Conservation (phyloP, 306 rosid species). For the Vicia faba region DNA sequence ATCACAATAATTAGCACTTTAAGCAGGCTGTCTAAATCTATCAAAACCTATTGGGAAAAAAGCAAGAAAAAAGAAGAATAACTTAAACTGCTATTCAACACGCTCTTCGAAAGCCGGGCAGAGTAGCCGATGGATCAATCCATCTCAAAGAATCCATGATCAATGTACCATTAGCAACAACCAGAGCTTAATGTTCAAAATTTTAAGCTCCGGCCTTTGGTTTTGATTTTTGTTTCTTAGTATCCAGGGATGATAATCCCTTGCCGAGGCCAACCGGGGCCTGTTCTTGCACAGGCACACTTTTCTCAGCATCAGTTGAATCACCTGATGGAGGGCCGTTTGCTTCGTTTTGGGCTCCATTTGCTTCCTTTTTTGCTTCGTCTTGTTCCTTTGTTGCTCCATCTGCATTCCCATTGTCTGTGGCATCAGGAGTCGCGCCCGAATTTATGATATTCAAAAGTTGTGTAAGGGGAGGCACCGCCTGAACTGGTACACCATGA, state of each 20-base stretch:
- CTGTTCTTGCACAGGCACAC: conserved; percentile 44
- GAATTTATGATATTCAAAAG: conserved; percentile 78
- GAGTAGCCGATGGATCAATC: conserved; percentile 38
- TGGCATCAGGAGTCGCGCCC: conserved; percentile 53
- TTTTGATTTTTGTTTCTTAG: conserved; percentile 82
- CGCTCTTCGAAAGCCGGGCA: conserved; percentile 36
- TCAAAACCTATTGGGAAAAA: conserved; percentile 33
- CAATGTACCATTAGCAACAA: conserved; percentile 33
- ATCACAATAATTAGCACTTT: conserved; percentile 32
- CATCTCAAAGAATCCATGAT: conserved; percentile 33
- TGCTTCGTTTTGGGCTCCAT: conserved; percentile 36
- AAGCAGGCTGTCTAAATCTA: conserved; percentile 19
- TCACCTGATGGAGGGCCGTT: conserved; percentile 41
- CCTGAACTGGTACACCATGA: conserved; percentile 85
- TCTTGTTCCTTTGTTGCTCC: conserved; percentile 51
- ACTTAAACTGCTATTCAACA: conserved; percentile 31
- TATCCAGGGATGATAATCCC: conserved; percentile 72
- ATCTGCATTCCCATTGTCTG: conserved; percentile 53
- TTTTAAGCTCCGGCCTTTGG: conserved; percentile 62
- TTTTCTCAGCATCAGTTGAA: conserved; percentile 39
- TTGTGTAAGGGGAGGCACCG: conserved; percentile 79
- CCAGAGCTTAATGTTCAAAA: conserved; percentile 43
- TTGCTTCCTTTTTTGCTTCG: neutral
- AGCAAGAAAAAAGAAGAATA: conserved; percentile 1
- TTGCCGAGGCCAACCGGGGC: conserved; percentile 87